Evolutionary conservation across 495 filamentous ascomycete genomes (phyloP).

Genomic region (Thermothielavioides terrestris): DNA sequence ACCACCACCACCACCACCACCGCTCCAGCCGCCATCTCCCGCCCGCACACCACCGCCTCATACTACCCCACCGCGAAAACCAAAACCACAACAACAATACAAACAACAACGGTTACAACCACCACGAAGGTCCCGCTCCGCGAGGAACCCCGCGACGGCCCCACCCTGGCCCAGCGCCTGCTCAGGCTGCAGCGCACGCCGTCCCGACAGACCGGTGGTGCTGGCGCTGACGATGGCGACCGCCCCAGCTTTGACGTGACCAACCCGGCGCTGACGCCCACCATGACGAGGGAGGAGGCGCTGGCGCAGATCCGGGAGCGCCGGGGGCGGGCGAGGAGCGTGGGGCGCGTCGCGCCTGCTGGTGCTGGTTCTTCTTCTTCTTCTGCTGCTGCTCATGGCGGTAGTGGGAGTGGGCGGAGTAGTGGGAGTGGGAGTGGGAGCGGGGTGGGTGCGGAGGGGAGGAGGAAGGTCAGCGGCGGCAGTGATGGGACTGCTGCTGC

Average conservation of each 20-base stretch:
- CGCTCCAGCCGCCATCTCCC: neutral
- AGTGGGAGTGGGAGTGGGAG: neutral
- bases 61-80: constrained; percentile 25
- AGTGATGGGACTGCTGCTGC: neutral
- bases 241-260: constrained; percentile 35
- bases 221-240: neutral
- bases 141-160: constrained; percentile 20
- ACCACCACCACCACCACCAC: neutral
- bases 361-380: neutral
- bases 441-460: neutral
- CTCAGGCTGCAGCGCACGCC: constrained; percentile 29
- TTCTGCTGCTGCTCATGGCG: neutral
- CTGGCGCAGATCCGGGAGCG: constrained; percentile 47
- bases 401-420: neutral
- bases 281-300: constrained; percentile 51
- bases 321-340: constrained; percentile 35
- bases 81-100: constrained; percentile 29
- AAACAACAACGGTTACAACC: constrained; percentile 30
- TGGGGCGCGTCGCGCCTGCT: constrained; percentile 9
- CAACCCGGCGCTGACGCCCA: constrained; percentile 44
- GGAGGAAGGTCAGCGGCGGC: neutral
- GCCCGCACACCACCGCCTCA: constrained; percentile 24
- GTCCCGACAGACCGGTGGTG: constrained; percentile 11
- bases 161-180: constrained; percentile 20
- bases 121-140: constrained; percentile 43